Base-by-base conservation (phyloP, 2,329 filamentous ascomycete genomes). In the Lasiodiplodia hormozganensis region DNA sequence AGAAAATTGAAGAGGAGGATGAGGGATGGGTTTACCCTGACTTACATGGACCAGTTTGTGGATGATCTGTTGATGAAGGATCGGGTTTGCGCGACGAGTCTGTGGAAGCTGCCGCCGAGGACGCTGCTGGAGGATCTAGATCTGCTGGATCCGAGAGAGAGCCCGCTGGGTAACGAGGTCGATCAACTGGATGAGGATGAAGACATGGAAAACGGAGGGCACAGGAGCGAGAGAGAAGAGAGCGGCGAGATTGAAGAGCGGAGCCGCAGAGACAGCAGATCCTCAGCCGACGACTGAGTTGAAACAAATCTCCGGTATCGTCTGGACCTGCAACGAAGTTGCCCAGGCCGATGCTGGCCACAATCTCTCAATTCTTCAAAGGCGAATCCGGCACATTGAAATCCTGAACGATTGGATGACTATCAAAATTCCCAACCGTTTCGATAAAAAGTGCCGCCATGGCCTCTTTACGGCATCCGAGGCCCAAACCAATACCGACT, bases 41-140 rank as follows among this genome's bases (percentile, higher is more conserved):
- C 93, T 2, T 91, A 88, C 75, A 85, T 99, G 80, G 96, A 99
- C 79, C 90, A 95, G 74, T 98, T 99, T 78, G 89, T 98, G 67
- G 96, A 99, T 78, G 94, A 97, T 70, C 81, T 99, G 72, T 83
- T 99, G 71, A 91, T 88, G 0, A 97, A 97, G 81, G 93, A 96
- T 68, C 87, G 96, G 65, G 90, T 97, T 0, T 98, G 95, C 77
- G 95, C 90, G 47, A 98, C 96, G 3, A 96, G 90, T 76, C 77
- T 99, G 73, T 96, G 93, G 89, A 97, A 97, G 82, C 87, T 99
- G 85, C 92, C 94, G 3, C 89, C 89, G 69, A 85, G 96, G 73
- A 89, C 92, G 72, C 86, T 92, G 64, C 78, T 99, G 71, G 96
- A 99, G 82, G 96, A 99, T 78, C 77, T 97, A 78, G 96, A 97